Conservation (phyloP, 495 filamentous ascomycete species). For the Patellaria atrata region DNA sequence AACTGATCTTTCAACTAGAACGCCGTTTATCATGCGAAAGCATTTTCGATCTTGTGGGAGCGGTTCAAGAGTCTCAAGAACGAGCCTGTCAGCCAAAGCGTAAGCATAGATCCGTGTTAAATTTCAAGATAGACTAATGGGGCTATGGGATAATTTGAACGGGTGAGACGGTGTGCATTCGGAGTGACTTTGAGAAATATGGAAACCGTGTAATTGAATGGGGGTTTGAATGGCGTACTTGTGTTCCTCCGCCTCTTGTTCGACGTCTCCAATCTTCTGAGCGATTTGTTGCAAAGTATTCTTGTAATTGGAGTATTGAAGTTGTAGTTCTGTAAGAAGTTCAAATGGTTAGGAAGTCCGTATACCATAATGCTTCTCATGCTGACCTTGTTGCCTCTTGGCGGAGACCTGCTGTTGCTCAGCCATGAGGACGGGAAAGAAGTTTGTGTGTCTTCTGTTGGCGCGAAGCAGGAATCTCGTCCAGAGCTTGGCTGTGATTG, state of each 20-base stretch:
- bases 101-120: too few species aligned
- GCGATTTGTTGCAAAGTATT: slow-evolving; percentile 86
- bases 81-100: too few species aligned
- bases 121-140: not conserved
- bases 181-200: not conserved
- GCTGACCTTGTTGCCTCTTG: slow-evolving; percentile 54
- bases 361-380: not conserved
- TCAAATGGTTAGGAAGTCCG: slow-evolving; percentile 12
- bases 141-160: not conserved
- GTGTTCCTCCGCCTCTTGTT: slow-evolving; percentile 94
- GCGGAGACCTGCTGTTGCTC: slow-evolving; percentile 23
- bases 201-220: slow-evolving; percentile 1
- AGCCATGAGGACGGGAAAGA: too few species aligned
- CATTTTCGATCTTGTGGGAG: slow-evolving; percentile 81
- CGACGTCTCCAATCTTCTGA: slow-evolving; percentile 90
- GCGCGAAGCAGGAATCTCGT: not conserved
- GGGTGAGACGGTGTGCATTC: not conserved
- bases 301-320: slow-evolving; percentile 91
- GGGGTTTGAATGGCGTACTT: slow-evolving; percentile 50
- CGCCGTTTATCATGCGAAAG: slow-evolving; percentile 97
- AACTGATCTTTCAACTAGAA: slow-evolving; percentile 85
- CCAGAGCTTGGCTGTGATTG: slow-evolving; percentile 1
- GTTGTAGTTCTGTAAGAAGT: slow-evolving; percentile 59
- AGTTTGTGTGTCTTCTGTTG: too few species aligned
- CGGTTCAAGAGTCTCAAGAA: slow-evolving; percentile 82